Evolutionary conservation across 768 basidiomycete genomes (phyloP), one percentile per base, ranked within the genome.

Genomic region (Strobilomyces dryophilus): DNA sequence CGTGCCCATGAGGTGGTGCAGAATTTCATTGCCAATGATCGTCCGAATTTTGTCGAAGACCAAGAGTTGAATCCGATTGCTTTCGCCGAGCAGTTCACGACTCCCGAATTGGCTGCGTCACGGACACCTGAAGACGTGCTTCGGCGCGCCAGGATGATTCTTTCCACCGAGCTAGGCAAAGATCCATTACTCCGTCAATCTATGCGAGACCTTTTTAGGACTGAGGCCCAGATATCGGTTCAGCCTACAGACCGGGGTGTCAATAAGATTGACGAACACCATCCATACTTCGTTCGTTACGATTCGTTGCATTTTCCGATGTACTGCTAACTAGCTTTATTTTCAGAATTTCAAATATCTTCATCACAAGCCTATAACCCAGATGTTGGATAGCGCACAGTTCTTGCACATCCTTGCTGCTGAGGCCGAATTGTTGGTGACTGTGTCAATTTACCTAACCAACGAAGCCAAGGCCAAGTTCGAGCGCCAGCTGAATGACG

Each of bases 291-390:
- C 56, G 88, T 89, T 66, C 52, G 87, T 76, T 27, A 15, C 41
- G 27, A 12, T 27, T 12, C 44, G 24, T 45, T 48, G 12, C 1
- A 44, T 39, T 31, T 26, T 49, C 36, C 47, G 24, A 10, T 26
- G 27, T 41, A 26, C 6, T 40, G 18, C 53, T 58, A 32, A 67
- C 36, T 26, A 37, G 45, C 18, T 6, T 40, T 44, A 35, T 32
- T 44, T 39, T 39, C 34, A 99, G 95, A 85, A 83, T 61, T 98
- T 98, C 81, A 98, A 98, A 76, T 98, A 98, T 72, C 79, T 98
- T 27, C 74, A 78, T 26, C 78, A 87, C 55, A 98, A 97, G 64
- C 83, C 82, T 24, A 78, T 92, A 29, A 66, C 67, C 27, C 79
- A 84, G 5, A 85, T 95, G 82, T 61, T 84, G 36, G 78, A 84